Conservation (phyloP, 192 early-diverging fungal genomes). For the Backusella morwellensis region DNA sequence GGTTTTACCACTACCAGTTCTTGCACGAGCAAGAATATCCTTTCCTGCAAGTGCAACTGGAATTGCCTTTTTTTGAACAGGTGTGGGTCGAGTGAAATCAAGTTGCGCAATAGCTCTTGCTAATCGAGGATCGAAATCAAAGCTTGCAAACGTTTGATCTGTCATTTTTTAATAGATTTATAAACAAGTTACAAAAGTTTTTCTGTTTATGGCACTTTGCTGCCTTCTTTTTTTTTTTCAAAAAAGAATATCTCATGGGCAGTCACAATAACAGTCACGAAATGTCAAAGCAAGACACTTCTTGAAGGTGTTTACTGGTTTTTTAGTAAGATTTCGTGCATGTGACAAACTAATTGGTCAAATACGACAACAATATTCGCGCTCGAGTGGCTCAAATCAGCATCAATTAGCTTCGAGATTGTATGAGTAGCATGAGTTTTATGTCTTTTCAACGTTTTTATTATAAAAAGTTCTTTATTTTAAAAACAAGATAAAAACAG, state of each 20-base stretch:
- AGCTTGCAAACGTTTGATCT: slow-evolving; percentile 46
- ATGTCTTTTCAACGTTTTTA: too few relatives aligned
- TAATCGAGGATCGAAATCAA: slow-evolving; percentile 89
- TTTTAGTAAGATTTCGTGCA: too few relatives aligned
- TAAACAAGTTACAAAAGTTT: not conserved
- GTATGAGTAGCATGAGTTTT: too few relatives aligned
- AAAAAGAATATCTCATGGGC: not conserved
- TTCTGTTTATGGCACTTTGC: not conserved
- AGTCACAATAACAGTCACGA: not conserved
- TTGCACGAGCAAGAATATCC: slow-evolving; percentile 89
- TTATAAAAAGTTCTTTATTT: too few relatives aligned
- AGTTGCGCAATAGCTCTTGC: slow-evolving; percentile 83
- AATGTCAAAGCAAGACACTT: not conserved
- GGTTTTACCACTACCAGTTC: slow-evolving; percentile 97
- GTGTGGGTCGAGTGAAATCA: slow-evolving; percentile 81
- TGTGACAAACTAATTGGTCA: too few relatives aligned
- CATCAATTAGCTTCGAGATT: too few relatives aligned
- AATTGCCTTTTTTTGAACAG: slow-evolving; percentile 86
- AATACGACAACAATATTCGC: too few relatives aligned
- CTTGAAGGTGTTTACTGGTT: too few relatives aligned
- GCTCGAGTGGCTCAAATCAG: too few relatives aligned
- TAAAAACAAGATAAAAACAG: too few relatives aligned
- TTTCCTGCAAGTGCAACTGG: slow-evolving; percentile 90
- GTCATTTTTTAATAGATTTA: not conserved
- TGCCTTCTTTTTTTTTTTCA: not conserved